A percentile compares a stretch with the other conserved stretches of the same genome.
Evolutionary conservation across 805 yeast species (phyloP).

Genomic region (Ogataea allantospora): DNA sequence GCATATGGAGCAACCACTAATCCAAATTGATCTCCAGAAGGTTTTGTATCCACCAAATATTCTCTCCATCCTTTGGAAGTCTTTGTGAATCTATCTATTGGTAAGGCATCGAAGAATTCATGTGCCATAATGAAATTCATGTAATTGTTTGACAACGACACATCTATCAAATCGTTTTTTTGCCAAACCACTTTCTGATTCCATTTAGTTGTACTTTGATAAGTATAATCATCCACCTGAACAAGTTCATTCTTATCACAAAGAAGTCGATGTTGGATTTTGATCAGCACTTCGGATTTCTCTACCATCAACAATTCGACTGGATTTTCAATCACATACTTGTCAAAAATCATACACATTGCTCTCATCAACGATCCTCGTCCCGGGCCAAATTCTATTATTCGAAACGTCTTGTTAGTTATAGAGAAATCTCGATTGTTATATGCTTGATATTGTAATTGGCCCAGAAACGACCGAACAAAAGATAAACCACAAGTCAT

Average conservation of each 20-base stretch:
- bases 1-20: constrained; percentile 55
- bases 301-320: constrained; percentile 61
- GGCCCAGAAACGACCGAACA: constrained; percentile 55
- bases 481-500: constrained; percentile 80
- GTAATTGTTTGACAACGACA: constrained; percentile 26
- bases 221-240: constrained; percentile 34
- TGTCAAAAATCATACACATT: constrained; percentile 47
- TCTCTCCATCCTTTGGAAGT: constrained; percentile 79
- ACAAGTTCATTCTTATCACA: constrained; percentile 34
- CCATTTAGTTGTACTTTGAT: constrained; percentile 45
- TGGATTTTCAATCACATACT: constrained; percentile 35
- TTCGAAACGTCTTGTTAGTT: constrained; percentile 38
- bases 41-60: constrained; percentile 57
- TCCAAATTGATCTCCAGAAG: constrained; percentile 41
- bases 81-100: constrained; percentile 65
- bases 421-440: constrained; percentile 22
- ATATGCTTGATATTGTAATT: constrained; percentile 44
- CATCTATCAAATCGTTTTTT: constrained; percentile 50
- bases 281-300: constrained; percentile 63
- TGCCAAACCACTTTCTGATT: constrained; percentile 57
- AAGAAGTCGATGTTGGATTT: constrained; percentile 51
- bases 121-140: constrained; percentile 74
- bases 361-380: constrained; percentile 77
- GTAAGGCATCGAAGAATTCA: constrained; percentile 85
- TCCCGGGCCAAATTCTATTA: constrained; percentile 86